Evolutionary conservation across 495 filamentous ascomycete species (phyloP), one percentile per base, ranked within the genome.

Genomic region (Aspergillus taichungensis): DNA sequence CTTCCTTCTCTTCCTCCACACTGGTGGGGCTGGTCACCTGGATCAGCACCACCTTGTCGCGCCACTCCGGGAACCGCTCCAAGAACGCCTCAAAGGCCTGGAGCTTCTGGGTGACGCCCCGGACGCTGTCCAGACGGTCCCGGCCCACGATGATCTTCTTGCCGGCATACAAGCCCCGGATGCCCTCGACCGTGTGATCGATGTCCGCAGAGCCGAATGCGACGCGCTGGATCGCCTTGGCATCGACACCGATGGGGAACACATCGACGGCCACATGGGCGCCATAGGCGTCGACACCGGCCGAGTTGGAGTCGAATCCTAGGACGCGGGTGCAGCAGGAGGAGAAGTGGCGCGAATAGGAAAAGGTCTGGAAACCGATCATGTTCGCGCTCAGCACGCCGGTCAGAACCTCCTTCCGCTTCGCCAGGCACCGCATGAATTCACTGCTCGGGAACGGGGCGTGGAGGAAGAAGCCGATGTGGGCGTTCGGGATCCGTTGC

Each of bases 81-180:
- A 96, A 70, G 66, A 96, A 94, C 43, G 82, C 74, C 67, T 95
- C 87, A 56, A 94, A 96, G 3, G 88, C 88, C 69, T 89, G 84
- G 34, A 96, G 71, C 65, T 96, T 96, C 63, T 96, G 90, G 27
- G 85, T 79, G 1, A 96, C 88, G 49, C 90, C 90, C 32, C 88
- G 78, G 40, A 92, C 85, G 54, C 82, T 87, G 63, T 96, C 90
- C 42, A 96, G 64, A 2, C 90, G 83, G 60, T 96, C 90, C 52
- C 90, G 79, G n/a, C 90, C 90, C 45, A 95, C 88, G 45, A 96
- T 94, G 56, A 96, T 85, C 60, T 90, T 91, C 63, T 87, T 87
- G 40, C 79, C 87, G 6, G 66, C 74, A 58, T 94, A 94, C 45
- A 88, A 60, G 38, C 80, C 76, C 54, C 76, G 82, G 27, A 96